Percentiles rank a stretch among this genome's conserved stretches.
Conservation (phyloP, 2,329 filamentous ascomycete species). For the Exophiala phaeomuriformis region DNA sequence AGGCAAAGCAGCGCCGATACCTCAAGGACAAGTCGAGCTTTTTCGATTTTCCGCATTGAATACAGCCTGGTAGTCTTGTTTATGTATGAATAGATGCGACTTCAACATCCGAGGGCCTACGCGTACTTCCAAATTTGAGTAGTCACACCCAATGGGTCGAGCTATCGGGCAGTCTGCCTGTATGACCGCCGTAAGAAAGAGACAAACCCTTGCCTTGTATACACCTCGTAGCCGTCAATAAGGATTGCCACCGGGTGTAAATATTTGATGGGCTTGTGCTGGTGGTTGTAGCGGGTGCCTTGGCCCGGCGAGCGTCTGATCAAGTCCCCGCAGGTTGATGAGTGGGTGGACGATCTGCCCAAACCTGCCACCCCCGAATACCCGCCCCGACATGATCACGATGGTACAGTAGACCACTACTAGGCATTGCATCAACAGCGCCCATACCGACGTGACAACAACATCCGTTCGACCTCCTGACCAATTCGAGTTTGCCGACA, state of each 20-base stretch:
- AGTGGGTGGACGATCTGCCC: background rate
- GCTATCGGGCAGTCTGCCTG: background rate
- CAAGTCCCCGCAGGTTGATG: slow-evolving; percentile 8
- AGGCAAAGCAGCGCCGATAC: too few species aligned
- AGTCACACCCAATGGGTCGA: background rate
- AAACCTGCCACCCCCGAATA: slow-evolving; percentile 13
- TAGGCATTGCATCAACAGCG: slow-evolving; percentile 8
- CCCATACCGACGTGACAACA: slow-evolving; percentile 17
- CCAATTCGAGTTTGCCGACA: background rate
- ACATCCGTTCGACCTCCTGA: background rate
- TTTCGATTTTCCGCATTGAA: too few species aligned
- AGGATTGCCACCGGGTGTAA: too few species aligned
- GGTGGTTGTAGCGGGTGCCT: background rate
- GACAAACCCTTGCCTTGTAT: too few species aligned
- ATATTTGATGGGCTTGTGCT: too few species aligned
- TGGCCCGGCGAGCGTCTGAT: background rate
- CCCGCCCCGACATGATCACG: slow-evolving; percentile 1
- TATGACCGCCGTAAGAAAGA: background rate
- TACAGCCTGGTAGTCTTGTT: too few species aligned
- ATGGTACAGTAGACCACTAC: background rate
- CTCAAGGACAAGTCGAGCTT: too few species aligned
- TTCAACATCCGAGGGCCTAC: too few species aligned
- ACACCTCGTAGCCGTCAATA: too few species aligned
- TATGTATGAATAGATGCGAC: too few species aligned
- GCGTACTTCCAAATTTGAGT: too few species aligned